Base-by-base conservation (phyloP, 495 filamentous ascomycete species). In the Aspergillus leporis region DNA sequence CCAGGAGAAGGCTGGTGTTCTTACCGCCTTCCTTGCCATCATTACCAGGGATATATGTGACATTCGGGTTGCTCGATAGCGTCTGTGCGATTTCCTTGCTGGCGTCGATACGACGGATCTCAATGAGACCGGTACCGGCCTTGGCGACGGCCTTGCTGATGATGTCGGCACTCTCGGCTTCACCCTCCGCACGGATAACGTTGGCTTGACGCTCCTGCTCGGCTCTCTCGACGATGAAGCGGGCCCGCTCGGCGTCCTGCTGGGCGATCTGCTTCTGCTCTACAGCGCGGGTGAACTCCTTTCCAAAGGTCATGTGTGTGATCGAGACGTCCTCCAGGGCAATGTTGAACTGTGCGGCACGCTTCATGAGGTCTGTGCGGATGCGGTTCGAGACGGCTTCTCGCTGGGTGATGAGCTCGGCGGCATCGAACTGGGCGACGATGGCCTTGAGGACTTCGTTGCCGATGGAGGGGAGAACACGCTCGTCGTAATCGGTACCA, bases 251-350 rank as follows among this genome's bases (percentile, higher is more conserved):
- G 58, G 94, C 94, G 70, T 99, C 94, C 76, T 99, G 94, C 79
- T 99, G 94, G 25, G 94, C 94, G 74, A 99, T 99, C 82, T 99
- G 94, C 85, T 99, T 99, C 83, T 99, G 95, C 80, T 99, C 94
- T 67, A 99, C 94, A 60, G 94, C 94, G 62, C 86, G 85, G 58
- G 94, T 99, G 87, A 99, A 99, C 79, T 99, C 94, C 79, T 92
- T 93, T 56, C 94, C 94, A 76, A 99, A 99, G 55, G 94, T 98
- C 94, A 99, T 98, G 85, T 99, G 94, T 43, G 94, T 99, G 81
- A 99, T 99, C 66, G 90, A 95, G 58, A 99, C 94, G 68, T 99
- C 94, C 76, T 99, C 94, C 43, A 99, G 90, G 32, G 90, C 90
- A 74, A 99, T 99, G 82, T 99, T 97, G 86, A 99, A 99, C 74